Percentiles rank a stretch among this genome's conserved stretches.
Conservation (phyloP, 2,329 filamentous ascomycete species). For the Elsinoe fawcettii region DNA sequence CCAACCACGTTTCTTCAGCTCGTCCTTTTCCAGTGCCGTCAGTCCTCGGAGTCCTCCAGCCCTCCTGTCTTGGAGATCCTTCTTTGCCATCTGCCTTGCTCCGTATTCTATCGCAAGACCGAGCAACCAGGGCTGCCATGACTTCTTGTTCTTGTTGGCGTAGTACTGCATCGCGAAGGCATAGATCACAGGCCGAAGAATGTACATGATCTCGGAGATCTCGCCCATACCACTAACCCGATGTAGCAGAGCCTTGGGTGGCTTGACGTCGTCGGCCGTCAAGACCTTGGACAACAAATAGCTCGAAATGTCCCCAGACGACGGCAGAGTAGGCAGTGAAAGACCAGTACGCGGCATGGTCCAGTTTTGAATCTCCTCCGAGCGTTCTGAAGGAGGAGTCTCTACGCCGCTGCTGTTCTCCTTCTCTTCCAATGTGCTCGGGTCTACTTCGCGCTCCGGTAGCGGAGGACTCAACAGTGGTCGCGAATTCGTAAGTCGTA, state of each 20-base stretch:
- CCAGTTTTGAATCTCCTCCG: constrained; percentile 50
- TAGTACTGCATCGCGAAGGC: constrained; percentile 71
- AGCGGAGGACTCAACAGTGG: constrained; percentile 76
- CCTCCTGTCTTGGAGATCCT: constrained; percentile 53
- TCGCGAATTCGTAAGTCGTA: constrained; percentile 74
- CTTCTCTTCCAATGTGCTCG: constrained; percentile 49
- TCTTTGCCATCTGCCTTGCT: constrained; percentile 73
- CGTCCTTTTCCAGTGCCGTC: constrained; percentile 80
- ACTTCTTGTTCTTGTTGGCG: constrained; percentile 64
- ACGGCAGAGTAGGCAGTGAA: constrained; percentile 73
- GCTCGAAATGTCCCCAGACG: constrained; percentile 70
- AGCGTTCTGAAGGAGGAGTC: constrained; percentile 33
- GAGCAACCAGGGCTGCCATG: constrained; percentile 87
- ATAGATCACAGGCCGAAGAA: constrained; percentile 80
- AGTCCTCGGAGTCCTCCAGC: constrained; percentile 67
- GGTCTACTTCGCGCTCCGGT: constrained; percentile 75
- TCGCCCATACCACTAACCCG: constrained; percentile 65
- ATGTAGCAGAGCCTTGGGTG: constrained; percentile 78
- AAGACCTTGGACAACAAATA: constrained; percentile 87
- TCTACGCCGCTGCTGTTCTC: constrained; percentile 40
- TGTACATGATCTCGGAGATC: constrained; percentile 83
- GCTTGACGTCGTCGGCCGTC: constrained; percentile 93
- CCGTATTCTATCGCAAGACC: constrained; percentile 80
- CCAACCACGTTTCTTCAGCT: constrained; percentile 82
- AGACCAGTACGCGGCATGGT: constrained; percentile 91